These are phyloP conservation scores for Albugo candida DNA, from an alignment of 352 stramenopile genomes.

Conservation along the genomic window DNA sequence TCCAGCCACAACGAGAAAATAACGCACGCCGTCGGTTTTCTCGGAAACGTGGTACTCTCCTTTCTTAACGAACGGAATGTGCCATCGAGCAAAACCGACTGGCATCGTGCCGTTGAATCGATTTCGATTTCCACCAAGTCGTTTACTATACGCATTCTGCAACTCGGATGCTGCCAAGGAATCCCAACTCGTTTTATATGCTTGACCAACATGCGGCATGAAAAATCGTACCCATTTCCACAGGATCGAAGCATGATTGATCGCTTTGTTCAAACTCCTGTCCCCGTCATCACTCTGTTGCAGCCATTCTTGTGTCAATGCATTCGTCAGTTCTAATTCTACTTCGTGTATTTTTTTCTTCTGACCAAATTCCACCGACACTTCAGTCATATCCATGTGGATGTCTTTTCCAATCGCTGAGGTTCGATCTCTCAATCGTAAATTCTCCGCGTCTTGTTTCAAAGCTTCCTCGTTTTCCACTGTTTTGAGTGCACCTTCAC, in stretches of 20 bases:
- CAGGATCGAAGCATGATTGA: conserved; percentile 34
- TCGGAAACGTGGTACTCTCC: conserved; percentile 79
- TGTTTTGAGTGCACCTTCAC: conserved; percentile 43
- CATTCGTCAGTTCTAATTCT: conserved; percentile 53
- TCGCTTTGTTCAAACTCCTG: conserved; percentile 50
- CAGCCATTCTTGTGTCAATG: conserved; percentile 53
- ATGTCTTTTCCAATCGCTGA: conserved; percentile 59
- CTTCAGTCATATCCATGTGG: conserved; percentile 66
- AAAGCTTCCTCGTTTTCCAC: conserved; percentile 34
- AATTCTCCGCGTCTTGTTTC: conserved; percentile 44
- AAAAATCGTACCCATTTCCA: conserved; percentile 77
- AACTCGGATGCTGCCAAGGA: conserved; percentile 46
- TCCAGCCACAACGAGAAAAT: conserved; percentile 73
- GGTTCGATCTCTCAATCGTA: conserved; percentile 55
- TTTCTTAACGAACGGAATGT: conserved; percentile 70
- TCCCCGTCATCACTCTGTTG: conserved; percentile 48
- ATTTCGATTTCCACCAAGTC: conserved; percentile 29
- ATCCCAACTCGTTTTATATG: conserved; percentile 62
- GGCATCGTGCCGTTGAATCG: conserved; percentile 84
- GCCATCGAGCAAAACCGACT: conserved; percentile 78
- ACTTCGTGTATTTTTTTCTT: conserved; percentile 35
- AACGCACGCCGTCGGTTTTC: conserved; percentile 83
- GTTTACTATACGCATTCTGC: conserved; percentile 60
- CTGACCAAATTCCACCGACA: conserved; percentile 55
- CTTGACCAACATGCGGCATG: conserved; percentile 58